These are phyloP conservation scores for Verticillium nonalfalfae DNA, from an alignment of 2,329 filamentous ascomycete species.

Conservation along the genomic window DNA sequence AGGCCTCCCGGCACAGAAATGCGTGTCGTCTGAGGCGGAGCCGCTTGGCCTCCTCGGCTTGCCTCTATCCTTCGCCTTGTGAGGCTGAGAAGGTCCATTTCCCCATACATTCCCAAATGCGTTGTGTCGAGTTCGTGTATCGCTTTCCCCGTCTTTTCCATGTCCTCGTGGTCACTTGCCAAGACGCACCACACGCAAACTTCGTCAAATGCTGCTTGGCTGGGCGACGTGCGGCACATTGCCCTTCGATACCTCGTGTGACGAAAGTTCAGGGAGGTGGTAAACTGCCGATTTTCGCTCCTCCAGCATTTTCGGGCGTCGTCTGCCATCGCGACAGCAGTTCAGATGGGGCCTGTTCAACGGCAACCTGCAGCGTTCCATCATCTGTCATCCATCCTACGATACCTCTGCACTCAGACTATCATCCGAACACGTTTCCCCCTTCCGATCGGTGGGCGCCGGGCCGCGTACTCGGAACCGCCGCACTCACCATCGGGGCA, in stretches of 20 bases:
- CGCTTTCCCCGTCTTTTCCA: background rate
- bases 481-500: background rate
- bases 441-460: background rate
- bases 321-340: background rate
- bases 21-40: background rate
- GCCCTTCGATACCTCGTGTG: background rate
- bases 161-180: background rate
- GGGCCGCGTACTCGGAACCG: background rate
- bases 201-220: too few relatives aligned
- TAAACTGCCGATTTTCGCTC: too few relatives aligned
- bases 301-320: background rate
- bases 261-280: background rate
- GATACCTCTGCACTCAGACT: background rate
- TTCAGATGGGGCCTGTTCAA: background rate
- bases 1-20: background rate
- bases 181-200: background rate
- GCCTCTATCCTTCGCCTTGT: background rate
- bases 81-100: background rate
- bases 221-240: background rate
- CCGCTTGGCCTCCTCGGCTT: background rate
- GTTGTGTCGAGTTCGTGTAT: background rate
- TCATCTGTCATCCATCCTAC: background rate
- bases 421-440: background rate
- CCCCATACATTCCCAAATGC: background rate
- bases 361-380: background rate